A percentile compares a stretch with the other conserved stretches of the same genome.
These are phyloP conservation scores for Candida ortonii DNA, from an alignment of 805 yeast species.

Conservation along the genomic window DNA sequence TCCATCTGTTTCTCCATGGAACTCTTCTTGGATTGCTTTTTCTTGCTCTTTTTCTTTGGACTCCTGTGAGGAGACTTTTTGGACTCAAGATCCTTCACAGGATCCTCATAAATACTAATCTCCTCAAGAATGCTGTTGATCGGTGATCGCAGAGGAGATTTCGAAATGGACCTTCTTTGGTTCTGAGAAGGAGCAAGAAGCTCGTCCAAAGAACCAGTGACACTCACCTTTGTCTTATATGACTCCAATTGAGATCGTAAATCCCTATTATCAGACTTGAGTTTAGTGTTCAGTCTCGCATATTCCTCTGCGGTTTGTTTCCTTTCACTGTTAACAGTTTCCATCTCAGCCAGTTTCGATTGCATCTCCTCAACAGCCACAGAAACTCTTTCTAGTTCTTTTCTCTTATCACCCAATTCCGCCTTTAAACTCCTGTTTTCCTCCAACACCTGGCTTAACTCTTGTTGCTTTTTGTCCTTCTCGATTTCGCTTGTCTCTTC, in stretches of 20 bases:
- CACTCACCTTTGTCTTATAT: slow-evolving; percentile 16
- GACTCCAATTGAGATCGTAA: slow-evolving; percentile 19
- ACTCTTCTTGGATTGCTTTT: slow-evolving; percentile 4
- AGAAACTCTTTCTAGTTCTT: slow-evolving; percentile 1
- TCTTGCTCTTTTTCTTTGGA: slow-evolving; percentile 12
- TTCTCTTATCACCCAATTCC: slow-evolving; percentile 1
- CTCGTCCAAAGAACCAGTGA: slow-evolving; percentile 16
- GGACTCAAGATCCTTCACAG: background rate
- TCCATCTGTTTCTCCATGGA: slow-evolving; percentile 12
- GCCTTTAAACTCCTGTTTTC: no score
- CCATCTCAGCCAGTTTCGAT: background rate
- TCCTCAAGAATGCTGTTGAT: slow-evolving; percentile 10
- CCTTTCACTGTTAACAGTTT: no score
- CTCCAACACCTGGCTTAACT: no score
- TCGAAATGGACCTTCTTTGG: no score
- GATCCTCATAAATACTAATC: slow-evolving; percentile 14
- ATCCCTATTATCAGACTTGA: slow-evolving; percentile 14
- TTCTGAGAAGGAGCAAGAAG: slow-evolving; percentile 1
- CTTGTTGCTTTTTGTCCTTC: no score
- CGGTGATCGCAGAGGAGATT: slow-evolving; percentile 9
- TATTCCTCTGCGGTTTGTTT: slow-evolving; percentile 6
- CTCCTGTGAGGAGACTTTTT: slow-evolving; percentile 11
- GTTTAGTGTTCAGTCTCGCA: slow-evolving; percentile 10
- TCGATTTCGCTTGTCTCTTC: no score
- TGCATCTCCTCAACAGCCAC: no score